Conservation (phyloP, 2,329 filamentous ascomycete genomes). For the Calonectria ilicicola region DNA sequence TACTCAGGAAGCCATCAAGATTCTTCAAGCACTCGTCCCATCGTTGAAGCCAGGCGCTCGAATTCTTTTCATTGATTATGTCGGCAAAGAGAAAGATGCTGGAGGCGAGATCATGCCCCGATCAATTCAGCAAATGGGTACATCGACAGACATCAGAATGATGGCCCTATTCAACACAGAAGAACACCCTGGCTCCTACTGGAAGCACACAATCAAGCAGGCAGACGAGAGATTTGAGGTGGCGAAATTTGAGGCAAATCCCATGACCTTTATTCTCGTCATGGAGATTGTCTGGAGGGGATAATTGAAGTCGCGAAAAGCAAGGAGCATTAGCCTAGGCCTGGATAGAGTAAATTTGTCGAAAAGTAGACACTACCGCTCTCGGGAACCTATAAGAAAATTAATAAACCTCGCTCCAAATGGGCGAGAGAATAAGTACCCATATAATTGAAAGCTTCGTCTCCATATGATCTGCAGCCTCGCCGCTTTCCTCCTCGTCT, state of each 20-base stretch:
- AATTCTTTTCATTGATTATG: conserved; percentile 46
- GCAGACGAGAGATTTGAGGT: conserved; percentile 51
- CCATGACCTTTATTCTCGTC: background rate
- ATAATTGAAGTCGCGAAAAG: background rate
- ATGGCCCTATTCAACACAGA: conserved; percentile 62
- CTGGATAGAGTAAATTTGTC: background rate
- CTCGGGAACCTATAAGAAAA: background rate
- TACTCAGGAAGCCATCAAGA: conserved; percentile 54
- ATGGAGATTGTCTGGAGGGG: background rate
- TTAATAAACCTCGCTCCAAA: background rate
- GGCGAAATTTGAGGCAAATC: background rate
- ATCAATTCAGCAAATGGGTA: conserved; percentile 53
- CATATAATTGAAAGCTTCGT: too few relatives aligned
- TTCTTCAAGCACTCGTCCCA: conserved; percentile 55
- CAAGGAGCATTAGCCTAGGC: background rate
- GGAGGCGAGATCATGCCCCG: conserved; percentile 40
- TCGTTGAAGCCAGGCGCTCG: conserved; percentile 56
- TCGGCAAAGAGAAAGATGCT: background rate
- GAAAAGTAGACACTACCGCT: background rate
- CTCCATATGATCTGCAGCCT: too few relatives aligned
- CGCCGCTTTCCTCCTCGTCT: too few relatives aligned
- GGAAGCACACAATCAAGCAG: conserved; percentile 56
- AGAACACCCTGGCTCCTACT: conserved; percentile 59
- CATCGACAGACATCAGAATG: conserved; percentile 61
- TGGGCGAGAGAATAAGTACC: too few relatives aligned